Evolutionary conservation across 768 basidiomycete genomes (phyloP).

Genomic region (Austroboletus festivus): DNA sequence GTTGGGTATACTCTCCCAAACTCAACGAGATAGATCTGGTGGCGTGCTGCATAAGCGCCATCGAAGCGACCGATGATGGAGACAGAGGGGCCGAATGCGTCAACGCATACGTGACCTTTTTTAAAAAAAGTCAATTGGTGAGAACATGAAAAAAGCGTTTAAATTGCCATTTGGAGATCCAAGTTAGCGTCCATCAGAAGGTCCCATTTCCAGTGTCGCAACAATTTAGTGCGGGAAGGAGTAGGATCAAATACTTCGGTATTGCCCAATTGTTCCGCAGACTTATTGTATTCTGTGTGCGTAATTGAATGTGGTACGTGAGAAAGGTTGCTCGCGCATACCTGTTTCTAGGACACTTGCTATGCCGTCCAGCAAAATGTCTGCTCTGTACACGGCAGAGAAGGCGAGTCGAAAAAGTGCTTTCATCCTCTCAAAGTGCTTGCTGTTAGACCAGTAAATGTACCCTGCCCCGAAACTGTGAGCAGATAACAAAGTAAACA

Average conservation of each 20-base stretch:
- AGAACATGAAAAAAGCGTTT: neutral
- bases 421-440: conserved; percentile 37
- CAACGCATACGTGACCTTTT: conserved; percentile 28
- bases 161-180: conserved; percentile 35
- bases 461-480: conserved; percentile 30
- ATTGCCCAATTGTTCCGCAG: conserved; percentile 36
- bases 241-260: conserved; percentile 28
- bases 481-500: no score
- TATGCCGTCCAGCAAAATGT: conserved; percentile 40
- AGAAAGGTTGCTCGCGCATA: conserved; percentile 3
- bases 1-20: no score
- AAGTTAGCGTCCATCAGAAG: conserved; percentile 26
- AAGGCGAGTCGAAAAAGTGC: conserved; percentile 39
- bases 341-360: conserved; percentile 31
- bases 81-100: conserved; percentile 23
- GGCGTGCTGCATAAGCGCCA: conserved; percentile 36
- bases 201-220: conserved; percentile 38
- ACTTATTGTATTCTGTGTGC: conserved; percentile 35
- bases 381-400: no score
- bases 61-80: conserved; percentile 29
- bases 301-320: neutral
- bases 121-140: neutral
- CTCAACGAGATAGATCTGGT: conserved; percentile 17
- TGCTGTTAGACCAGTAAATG: conserved; percentile 38
- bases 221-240: conserved; percentile 14